These are phyloP conservation scores for Macrophomina tecta DNA, from an alignment of 2,329 filamentous ascomycete genomes.

Conservation along the genomic window DNA sequence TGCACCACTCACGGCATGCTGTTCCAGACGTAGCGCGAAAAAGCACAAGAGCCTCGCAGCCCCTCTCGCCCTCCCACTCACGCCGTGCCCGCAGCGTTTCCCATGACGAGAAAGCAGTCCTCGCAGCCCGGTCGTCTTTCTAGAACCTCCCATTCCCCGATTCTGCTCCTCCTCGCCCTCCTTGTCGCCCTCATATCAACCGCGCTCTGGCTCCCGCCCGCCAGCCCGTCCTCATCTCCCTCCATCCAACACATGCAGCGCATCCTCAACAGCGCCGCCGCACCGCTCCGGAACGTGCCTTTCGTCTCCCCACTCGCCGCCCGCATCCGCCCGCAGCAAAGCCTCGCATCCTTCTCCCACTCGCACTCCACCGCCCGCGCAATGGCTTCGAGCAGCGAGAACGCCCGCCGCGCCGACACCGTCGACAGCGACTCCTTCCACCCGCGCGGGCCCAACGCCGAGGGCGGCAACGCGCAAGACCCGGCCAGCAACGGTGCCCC, in stretches of 20 bases:
- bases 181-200: not conserved
- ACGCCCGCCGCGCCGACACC: not conserved
- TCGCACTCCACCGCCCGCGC: not conserved
- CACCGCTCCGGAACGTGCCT: not conserved
- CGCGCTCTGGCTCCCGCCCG: not conserved
- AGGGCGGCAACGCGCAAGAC: not conserved
- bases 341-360: not conserved
- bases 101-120: not conserved
- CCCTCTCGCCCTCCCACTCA: not conserved
- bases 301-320: not conserved
- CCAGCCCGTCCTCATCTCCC: not conserved
- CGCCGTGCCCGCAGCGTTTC: not conserved
- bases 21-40: not conserved
- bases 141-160: constrained; percentile 9
- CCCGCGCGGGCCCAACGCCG: not conserved
- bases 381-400: not conserved
- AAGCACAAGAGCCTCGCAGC: not conserved
- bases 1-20: not conserved
- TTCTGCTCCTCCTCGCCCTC: not conserved
- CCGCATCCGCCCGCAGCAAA: not conserved
- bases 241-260: constrained; percentile 14
- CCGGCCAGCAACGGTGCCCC: not conserved
- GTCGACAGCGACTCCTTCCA: constrained; percentile 23
- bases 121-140: not conserved
- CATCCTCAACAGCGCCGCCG: not conserved